Evolutionary conservation across 768 basidiomycete genomes (phyloP), one percentile per base, ranked within the genome.

Genomic region (Lactarius quietus): DNA sequence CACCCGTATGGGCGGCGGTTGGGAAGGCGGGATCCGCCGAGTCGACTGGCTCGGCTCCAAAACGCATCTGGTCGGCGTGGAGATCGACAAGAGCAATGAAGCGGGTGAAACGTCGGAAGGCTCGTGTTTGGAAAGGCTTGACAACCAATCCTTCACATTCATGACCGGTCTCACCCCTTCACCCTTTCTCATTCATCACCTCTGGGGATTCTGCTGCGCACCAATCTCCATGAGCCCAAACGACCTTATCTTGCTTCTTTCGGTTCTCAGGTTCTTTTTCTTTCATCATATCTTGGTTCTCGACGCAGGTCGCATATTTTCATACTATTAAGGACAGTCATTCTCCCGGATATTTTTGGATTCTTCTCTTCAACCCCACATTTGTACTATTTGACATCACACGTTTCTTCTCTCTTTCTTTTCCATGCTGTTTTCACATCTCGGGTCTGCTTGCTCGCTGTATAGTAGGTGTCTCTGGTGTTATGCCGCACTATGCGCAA

Each of bases 1-100:
- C 65, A 76, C 78, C 62, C 79, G 78, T 68, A 80, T 83, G 73
- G 86, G 86, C 31, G 86, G 83, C 2, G 86, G 85, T 15, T 87
- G 86, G 86, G 85, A 87, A 31, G 80, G 80, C 23, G 88, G 88
- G n/a, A 84, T 90, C 33, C 80, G 86, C 54, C 76, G 88, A 57
- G 73, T 89, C 17, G 88, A 89, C 75, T 88, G 84, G 81, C 77
- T 89, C 53, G 84, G 84, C 23, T 79, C 82, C 36, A 87, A 85
- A 71, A 86, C 84, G 36, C 75, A 78, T 54, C 72, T 89, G 41
- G 77, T 85, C 36, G 88, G 88, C 29, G 79, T 89, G 66, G 86
- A 87, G 70, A 79, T 86, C 64, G 80, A 82, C 70, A 84, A 81
- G 66, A 75, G 77, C 55, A 70, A 73, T 9, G 72, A 76, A 33